Conservation (phyloP, 2,329 filamentous ascomycete genomes). For the Botrytis paeoniae region DNA sequence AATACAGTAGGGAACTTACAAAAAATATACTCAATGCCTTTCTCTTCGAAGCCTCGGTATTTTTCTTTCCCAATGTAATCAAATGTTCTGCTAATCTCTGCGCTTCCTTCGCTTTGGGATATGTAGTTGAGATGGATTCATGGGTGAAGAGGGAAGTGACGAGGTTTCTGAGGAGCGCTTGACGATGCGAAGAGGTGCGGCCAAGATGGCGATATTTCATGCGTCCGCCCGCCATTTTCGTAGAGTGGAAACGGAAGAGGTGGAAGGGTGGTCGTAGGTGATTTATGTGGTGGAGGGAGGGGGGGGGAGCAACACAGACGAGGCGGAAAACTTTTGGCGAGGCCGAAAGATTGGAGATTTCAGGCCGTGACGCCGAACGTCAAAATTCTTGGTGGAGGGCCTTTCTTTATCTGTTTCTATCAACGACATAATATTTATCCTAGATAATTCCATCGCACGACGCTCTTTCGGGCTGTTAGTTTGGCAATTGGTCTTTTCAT, state of each 20-base stretch:
- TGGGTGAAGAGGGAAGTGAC: slow-evolving; percentile 92
- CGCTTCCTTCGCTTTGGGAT: slow-evolving; percentile 94
- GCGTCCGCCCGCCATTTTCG: slow-evolving; percentile 75
- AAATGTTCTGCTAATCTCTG: slow-evolving; percentile 91
- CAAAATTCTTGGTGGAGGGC: slow-evolving; percentile 16
- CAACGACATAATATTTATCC: slow-evolving; percentile 20
- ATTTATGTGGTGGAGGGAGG: background rate
- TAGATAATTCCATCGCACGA: slow-evolving; percentile 14
- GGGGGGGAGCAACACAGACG: background rate
- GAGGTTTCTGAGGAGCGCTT: slow-evolving; percentile 90
- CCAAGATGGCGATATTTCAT: slow-evolving; percentile 87
- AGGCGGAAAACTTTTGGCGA: slow-evolving; percentile 28
- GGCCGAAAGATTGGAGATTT: slow-evolving; percentile 15
- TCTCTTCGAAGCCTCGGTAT: slow-evolving; percentile 76
- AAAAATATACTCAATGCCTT: slow-evolving; percentile 80
- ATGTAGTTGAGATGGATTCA: slow-evolving; percentile 93
- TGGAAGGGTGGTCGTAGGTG: background rate
- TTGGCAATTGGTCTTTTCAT: background rate
- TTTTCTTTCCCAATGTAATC: slow-evolving; percentile 89
- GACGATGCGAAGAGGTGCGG: slow-evolving; percentile 80
- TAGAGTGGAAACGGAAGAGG: background rate
- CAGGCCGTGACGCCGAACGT: background rate
- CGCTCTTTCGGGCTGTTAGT: slow-evolving; percentile 28
- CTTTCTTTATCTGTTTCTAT: slow-evolving; percentile 16
- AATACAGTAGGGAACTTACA: slow-evolving; percentile 52